A percentile compares a stretch with the other conserved stretches of the same genome.
phyloP scores from a whole-genome alignment of 1,284 basidiomycete species.

The Dichomitus squalens region DNA sequence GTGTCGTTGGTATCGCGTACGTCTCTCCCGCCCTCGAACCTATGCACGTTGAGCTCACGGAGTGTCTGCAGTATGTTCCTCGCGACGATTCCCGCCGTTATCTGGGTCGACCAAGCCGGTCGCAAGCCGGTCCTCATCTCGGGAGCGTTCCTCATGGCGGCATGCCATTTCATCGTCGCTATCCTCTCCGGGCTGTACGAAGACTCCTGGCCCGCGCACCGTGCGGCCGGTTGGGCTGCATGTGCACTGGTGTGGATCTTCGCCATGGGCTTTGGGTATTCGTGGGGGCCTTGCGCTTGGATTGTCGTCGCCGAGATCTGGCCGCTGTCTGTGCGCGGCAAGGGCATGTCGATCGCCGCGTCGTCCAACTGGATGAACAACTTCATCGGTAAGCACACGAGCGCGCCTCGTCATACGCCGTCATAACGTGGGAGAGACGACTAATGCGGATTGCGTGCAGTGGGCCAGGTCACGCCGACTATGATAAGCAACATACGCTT shows the following conservation, averaged over 20 bases:
- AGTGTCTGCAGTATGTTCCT: slow-evolving; percentile 59
- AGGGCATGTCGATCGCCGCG: slow-evolving; percentile 69
- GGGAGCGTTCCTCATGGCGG: slow-evolving; percentile 72
- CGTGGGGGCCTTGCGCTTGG: slow-evolving; percentile 72
- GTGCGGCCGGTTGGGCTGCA: slow-evolving; percentile 65
- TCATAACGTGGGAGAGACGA: not conserved
- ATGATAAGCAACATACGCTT: slow-evolving; percentile 61
- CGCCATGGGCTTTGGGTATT: slow-evolving; percentile 68
- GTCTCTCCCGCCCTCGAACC: slow-evolving; percentile 25
- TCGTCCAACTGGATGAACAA: slow-evolving; percentile 82
- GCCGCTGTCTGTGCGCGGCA: slow-evolving; percentile 67
- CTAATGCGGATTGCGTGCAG: slow-evolving; percentile 11
- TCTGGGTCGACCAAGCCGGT: slow-evolving; percentile 73
- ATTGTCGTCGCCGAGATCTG: slow-evolving; percentile 69
- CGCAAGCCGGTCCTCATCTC: slow-evolving; percentile 71
- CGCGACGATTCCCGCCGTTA: slow-evolving; percentile 72
- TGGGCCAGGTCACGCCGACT: slow-evolving; percentile 59
- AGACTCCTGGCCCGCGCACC: slow-evolving; percentile 44
- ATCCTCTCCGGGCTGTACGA: slow-evolving; percentile 58
- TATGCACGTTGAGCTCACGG: not conserved
- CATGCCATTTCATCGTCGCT: slow-evolving; percentile 64
- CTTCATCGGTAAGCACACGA: slow-evolving; percentile 58
- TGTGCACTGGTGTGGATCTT: slow-evolving; percentile 71
- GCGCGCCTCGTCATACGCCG: no score
- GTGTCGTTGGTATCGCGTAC: slow-evolving; percentile 79